Evolutionary conservation across 225 moss, liverwort and hornwort species (phyloP).

Genomic region (Marchantia polymorpha): DNA sequence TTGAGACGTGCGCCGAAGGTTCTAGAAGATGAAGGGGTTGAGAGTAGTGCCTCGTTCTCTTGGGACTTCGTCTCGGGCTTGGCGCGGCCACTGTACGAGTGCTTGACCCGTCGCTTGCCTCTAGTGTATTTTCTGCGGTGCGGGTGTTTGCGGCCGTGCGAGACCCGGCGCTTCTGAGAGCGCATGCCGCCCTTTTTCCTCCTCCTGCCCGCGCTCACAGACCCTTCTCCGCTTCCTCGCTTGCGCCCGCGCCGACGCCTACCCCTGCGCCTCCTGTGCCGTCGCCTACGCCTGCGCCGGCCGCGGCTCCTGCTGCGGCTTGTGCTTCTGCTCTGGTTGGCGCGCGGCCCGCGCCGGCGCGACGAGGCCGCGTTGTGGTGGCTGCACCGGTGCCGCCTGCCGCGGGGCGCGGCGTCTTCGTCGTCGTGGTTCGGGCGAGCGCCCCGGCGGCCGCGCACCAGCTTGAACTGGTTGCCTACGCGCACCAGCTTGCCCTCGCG

Average conservation of each 20-base stretch:
- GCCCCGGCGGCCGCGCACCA: constrained; percentile 6
- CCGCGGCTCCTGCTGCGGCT: constrained; percentile 17
- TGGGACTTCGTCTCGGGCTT: constrained; percentile 32
- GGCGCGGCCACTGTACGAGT: constrained; percentile 32
- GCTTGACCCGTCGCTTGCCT: constrained; percentile 36
- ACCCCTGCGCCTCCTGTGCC: constrained; percentile 12
- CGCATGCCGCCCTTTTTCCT: constrained; percentile 33
- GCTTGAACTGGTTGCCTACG: constrained; percentile 27
- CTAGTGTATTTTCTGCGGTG: constrained; percentile 25
- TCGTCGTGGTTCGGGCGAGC: too few relatives aligned
- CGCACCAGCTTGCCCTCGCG: constrained; percentile 39
- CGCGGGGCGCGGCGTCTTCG: background rate
- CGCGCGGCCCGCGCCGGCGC: background rate
- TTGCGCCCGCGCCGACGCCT: background rate
- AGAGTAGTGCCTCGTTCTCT: constrained; percentile 34
- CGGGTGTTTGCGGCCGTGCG: constrained; percentile 17
- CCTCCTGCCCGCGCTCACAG: constrained; percentile 28
- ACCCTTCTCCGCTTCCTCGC: background rate
- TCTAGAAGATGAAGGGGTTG: background rate
- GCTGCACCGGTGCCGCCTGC: background rate
- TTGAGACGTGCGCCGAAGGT: too few relatives aligned
- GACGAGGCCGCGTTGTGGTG: background rate
- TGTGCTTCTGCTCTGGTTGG: constrained; percentile 12
- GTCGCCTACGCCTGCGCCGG: constrained; percentile 17
- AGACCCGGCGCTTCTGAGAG: constrained; percentile 23